A percentile compares a stretch with the other conserved stretches of the same genome.
phyloP scores from a whole-genome alignment of 2,329 filamentous ascomycete genomes.

The Fusarium setosum region DNA sequence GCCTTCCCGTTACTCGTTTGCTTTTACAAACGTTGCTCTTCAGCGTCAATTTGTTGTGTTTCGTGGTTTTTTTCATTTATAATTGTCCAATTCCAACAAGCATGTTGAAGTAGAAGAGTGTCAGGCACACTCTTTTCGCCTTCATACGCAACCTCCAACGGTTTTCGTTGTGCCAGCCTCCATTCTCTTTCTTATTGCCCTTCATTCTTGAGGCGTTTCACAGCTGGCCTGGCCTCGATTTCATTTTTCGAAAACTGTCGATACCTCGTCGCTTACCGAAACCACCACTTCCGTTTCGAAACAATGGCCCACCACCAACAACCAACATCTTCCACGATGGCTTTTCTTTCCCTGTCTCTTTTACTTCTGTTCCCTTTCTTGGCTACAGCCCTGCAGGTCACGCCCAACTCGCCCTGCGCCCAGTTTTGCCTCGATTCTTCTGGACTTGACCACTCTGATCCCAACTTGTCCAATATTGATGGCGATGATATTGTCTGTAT shows the following conservation, averaged over 20 bases:
- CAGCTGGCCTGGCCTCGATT: constrained; percentile 32
- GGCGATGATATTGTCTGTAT: constrained; percentile 60
- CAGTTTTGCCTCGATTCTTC: constrained; percentile 59
- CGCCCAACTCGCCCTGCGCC: constrained; percentile 65
- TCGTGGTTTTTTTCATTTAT: background rate
- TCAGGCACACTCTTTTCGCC: constrained; percentile 16
- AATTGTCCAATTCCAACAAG: background rate
- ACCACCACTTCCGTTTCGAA: constrained; percentile 6
- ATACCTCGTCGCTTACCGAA: background rate
- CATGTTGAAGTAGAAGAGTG: constrained; percentile 22
- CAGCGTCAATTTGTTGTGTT: background rate
- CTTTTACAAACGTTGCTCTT: background rate
- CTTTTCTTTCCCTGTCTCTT: constrained; percentile 7
- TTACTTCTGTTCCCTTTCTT: constrained; percentile 24
- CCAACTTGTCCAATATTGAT: constrained; percentile 57
- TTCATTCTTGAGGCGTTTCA: constrained; percentile 23
- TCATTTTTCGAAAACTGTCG: background rate
- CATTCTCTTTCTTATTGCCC: background rate
- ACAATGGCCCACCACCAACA: constrained; percentile 3
- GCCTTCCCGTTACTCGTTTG: constrained; percentile 11
- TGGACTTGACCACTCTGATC: constrained; percentile 55
- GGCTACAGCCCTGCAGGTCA: constrained; percentile 59
- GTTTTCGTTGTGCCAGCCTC: constrained; percentile 1
- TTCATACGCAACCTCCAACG: background rate
- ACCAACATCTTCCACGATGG: constrained; percentile 5